Evolutionary conservation across 2,329 filamentous ascomycete genomes (phyloP), one percentile per base, ranked within the genome.

Genomic region (Alternaria gansuensis): DNA sequence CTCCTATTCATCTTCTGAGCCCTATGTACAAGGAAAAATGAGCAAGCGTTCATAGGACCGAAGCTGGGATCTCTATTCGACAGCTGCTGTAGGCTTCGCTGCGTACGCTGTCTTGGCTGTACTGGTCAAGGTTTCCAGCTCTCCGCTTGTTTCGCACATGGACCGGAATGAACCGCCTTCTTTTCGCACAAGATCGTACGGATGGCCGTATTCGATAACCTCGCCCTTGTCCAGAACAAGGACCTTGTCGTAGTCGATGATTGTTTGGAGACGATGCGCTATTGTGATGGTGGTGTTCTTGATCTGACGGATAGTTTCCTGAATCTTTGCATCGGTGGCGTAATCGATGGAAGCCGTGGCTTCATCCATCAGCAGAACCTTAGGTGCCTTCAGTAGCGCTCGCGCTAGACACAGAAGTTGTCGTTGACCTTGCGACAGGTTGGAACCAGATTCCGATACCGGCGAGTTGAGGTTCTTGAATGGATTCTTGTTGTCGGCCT

Each of bases 281-380:
- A 99, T 98, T 0, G 95, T 98, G 75, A 98, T 91, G 60, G 96
- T 97, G 0, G 95, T 99, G 76, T 93, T 84, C 65, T 88, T 90
- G 69, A 98, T 85, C 77, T 97, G 91, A n/a, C 93, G 90, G 61
- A 99, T 93, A 0, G 95, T 98, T 70, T 92, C 92, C 79, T 99
- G 95, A 67, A 99, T 98, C 81, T 97, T 97, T 49, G 89, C 85
- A 72, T 99, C 95, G 2, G 95, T 99, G 5, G 89, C 90, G 78
- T 98, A 98, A 80, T 99, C 95, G 72, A 99, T 98, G 0, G 92
- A 96, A 0, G 95, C 95, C 0, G 95, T 99, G 0, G 95, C 95
- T 82, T 99, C 95, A 78, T 99, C 95, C 95, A 99, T 98, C 73
- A 99, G 90, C n/a, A 99, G 83, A 2, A 99, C 93, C 65, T 91